phyloP scores from a whole-genome alignment of 805 yeast species.

The Kluyveromyces starmeri region DNA sequence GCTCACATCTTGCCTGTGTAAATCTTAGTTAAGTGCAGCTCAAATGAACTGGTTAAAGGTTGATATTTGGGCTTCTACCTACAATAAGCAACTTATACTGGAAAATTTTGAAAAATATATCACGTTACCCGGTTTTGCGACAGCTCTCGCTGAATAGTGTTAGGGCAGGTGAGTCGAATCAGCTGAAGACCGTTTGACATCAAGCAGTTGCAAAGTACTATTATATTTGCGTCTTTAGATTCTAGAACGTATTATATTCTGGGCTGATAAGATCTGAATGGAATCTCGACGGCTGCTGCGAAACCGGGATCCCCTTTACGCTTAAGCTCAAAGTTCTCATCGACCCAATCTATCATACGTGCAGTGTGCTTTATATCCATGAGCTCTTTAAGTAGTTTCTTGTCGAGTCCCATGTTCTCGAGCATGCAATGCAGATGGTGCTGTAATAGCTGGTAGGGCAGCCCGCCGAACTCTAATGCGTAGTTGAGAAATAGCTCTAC shows the following conservation, averaged over 20 bases:
- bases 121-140: too few relatives aligned
- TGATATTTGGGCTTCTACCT: too few relatives aligned
- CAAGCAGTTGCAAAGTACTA: too few relatives aligned
- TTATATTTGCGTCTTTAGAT: too few relatives aligned
- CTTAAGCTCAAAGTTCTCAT: constrained; percentile 52
- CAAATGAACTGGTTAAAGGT: too few relatives aligned
- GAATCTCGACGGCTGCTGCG: constrained; percentile 44
- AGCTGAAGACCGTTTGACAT: too few relatives aligned
- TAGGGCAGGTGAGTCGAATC: too few relatives aligned
- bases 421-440: constrained; percentile 89
- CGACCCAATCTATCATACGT: constrained; percentile 79
- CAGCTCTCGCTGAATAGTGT: too few relatives aligned
- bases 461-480: constrained; percentile 61
- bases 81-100: too few relatives aligned
- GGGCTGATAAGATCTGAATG: constrained; percentile 23
- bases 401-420: constrained; percentile 40
- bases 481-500: constrained; percentile 77
- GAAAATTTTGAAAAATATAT: too few relatives aligned
- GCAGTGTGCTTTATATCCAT: constrained; percentile 50
- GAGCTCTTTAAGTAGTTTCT: constrained; percentile 46
- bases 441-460: constrained; percentile 76
- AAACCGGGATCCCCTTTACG: constrained; percentile 64
- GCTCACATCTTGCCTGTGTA: too few relatives aligned
- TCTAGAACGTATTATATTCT: constrained; percentile 1
- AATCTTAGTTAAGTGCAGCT: too few relatives aligned